Conservation (phyloP, 306 rosid species). For the Acacia melanoxylon region DNA sequence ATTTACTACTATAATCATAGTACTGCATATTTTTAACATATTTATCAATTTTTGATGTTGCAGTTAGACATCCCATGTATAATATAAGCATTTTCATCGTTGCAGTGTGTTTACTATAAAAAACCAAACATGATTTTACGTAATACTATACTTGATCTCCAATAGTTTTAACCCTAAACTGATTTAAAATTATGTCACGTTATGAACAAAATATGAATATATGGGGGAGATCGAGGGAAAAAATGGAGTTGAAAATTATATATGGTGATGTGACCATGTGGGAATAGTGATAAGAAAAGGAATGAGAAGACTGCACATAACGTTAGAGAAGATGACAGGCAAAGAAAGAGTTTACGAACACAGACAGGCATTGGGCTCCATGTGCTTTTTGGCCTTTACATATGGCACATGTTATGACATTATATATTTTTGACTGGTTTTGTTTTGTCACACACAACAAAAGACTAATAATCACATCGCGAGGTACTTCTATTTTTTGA, state of each 20-base stretch:
- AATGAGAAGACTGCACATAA: conserved; percentile 29
- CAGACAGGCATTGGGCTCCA: conserved; percentile 51
- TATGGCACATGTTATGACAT: conserved; percentile 35
- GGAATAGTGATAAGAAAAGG: conserved; percentile 17
- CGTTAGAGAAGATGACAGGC: conserved; percentile 22
- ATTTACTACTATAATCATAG: neutral
- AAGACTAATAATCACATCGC: neutral
- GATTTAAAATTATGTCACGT: neutral
- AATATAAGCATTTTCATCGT: neutral
- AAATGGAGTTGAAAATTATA: neutral
- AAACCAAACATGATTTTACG: too few relatives aligned
- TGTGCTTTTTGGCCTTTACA: conserved; percentile 44
- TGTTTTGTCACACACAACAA: neutral
- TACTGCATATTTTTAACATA: too few relatives aligned
- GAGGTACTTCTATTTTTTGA: neutral
- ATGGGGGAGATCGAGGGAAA: neutral
- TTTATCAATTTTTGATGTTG: too few relatives aligned
- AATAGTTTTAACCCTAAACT: neutral
- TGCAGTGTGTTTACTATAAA: neutral
- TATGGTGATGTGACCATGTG: conserved; percentile 28
- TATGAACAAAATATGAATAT: neutral
- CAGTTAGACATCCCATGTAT: too few relatives aligned
- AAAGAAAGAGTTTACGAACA: conserved; percentile 28
- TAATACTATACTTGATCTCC: too few relatives aligned
- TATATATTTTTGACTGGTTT: conserved; percentile 32